phyloP scores from a whole-genome alignment of 805 yeast species.

The Yamadazyma takamatsuzukensis region DNA sequence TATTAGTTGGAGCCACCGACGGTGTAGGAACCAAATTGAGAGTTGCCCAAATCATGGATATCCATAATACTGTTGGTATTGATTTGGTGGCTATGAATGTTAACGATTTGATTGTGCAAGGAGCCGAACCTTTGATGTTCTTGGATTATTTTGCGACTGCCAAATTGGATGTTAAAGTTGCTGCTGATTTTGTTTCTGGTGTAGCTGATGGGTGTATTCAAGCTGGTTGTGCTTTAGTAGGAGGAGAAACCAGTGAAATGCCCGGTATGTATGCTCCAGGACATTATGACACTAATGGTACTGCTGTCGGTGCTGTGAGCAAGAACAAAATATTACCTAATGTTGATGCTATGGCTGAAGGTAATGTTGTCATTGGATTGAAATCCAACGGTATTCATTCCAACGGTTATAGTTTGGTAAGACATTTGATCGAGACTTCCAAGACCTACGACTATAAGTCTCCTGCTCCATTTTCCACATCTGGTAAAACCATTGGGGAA shows the following conservation, averaged over 20 bases:
- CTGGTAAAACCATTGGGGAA: slow-evolving; percentile 71
- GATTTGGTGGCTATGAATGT: slow-evolving; percentile 99
- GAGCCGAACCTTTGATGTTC: slow-evolving; percentile 96
- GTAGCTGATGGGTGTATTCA: slow-evolving; percentile 94
- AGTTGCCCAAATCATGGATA: slow-evolving; percentile 85
- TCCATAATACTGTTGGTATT: slow-evolving; percentile 97
- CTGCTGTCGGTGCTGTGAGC: slow-evolving; percentile 95
- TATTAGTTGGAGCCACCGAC: slow-evolving; percentile 95
- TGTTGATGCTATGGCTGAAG: slow-evolving; percentile 60
- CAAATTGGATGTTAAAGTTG: slow-evolving; percentile 75
- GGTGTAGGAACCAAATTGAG: slow-evolving; percentile 98
- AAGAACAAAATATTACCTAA: slow-evolving; percentile 74
- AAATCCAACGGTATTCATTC: slow-evolving; percentile 94
- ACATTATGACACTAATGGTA: slow-evolving; percentile 97
- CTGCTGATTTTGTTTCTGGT: slow-evolving; percentile 87
- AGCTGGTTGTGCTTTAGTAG: slow-evolving; percentile 96
- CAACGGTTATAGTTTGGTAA: slow-evolving; percentile 91
- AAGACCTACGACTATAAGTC: slow-evolving; percentile 71
- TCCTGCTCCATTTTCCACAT: slow-evolving; percentile 77
- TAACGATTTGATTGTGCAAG: slow-evolving; percentile 95
- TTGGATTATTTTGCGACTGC: slow-evolving; percentile 97
- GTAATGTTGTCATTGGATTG: slow-evolving; percentile 82
- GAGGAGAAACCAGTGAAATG: slow-evolving; percentile 99
- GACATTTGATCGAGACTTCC: slow-evolving; percentile 81
- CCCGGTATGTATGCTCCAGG: slow-evolving; percentile 97